Conservation (phyloP, 345 rosid genomes). For the Eucalyptus cloeziana region DNA sequence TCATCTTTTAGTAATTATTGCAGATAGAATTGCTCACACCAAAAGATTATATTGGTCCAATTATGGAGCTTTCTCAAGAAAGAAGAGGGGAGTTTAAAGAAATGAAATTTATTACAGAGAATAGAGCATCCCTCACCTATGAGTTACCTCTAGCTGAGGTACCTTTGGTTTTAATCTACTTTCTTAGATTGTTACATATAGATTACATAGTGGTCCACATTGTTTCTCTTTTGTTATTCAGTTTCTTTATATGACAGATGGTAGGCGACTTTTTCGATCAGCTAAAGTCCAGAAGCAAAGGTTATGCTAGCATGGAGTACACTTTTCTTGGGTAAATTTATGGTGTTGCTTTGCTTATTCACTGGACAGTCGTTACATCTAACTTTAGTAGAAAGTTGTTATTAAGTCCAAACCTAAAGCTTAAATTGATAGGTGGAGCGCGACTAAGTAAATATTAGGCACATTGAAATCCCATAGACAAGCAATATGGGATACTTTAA, state of each 20-base stretch:
- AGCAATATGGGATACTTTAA: neutral
- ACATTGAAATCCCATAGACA: neutral
- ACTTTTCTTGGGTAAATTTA: slow-evolving; percentile 60
- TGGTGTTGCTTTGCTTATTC: neutral
- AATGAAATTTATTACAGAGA: slow-evolving; percentile 89
- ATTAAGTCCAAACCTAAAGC: neutral
- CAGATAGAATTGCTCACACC: slow-evolving; percentile 97
- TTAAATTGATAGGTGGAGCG: neutral
- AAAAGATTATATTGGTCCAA: slow-evolving; percentile 88
- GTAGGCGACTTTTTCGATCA: slow-evolving; percentile 99
- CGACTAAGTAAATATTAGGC: neutral
- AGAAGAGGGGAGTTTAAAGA: slow-evolving; percentile 92
- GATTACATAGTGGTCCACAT: neutral
- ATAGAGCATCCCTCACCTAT: slow-evolving; percentile 73
- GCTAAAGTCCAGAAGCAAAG: slow-evolving; percentile 88
- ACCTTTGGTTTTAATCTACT: neutral
- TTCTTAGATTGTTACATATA: neutral
- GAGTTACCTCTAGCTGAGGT: slow-evolving; percentile 96
- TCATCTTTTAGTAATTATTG: slow-evolving; percentile 4
- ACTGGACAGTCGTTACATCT: neutral
- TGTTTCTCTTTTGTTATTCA: neutral
- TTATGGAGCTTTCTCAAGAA: slow-evolving; percentile 97
- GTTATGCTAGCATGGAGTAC: slow-evolving; percentile 99
- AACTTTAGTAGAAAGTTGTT: neutral
- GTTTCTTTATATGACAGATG: slow-evolving; percentile 47